These are phyloP conservation scores for Collariella sp. DNA, from an alignment of 495 filamentous ascomycete genomes.

Conservation along the genomic window DNA sequence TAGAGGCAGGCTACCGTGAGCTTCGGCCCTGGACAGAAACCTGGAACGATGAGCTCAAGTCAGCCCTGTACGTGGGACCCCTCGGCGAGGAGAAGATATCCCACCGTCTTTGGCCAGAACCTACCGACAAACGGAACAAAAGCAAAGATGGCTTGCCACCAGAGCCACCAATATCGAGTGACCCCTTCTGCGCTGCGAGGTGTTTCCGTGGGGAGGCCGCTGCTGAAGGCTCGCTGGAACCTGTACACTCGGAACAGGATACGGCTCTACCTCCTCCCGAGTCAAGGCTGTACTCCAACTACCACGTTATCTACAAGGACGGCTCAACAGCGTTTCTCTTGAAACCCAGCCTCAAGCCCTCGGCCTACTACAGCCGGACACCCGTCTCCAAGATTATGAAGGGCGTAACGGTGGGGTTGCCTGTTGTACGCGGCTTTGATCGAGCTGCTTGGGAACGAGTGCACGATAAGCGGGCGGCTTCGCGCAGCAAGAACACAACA, in stretches of 20 bases:
- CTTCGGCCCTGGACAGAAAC: slow-evolving; percentile 86
- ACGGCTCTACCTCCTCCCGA: slow-evolving; percentile 21
- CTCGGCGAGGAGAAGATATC: slow-evolving; percentile 85
- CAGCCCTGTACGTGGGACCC: slow-evolving; percentile 82
- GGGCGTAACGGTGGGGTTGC: slow-evolving; percentile 71
- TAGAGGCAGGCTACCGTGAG: slow-evolving; percentile 81
- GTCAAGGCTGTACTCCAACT: slow-evolving; percentile 49
- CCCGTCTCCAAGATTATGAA: slow-evolving; percentile 81
- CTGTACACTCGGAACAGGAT: slow-evolving; percentile 33
- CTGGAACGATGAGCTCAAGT: slow-evolving; percentile 86
- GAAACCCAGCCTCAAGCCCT: slow-evolving; percentile 70
- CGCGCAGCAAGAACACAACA: slow-evolving; percentile 38
- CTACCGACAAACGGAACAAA: slow-evolving; percentile 33
- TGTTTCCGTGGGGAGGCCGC: slow-evolving; percentile 50
- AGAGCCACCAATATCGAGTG: slow-evolving; percentile 44
- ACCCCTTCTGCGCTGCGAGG: slow-evolving; percentile 46
- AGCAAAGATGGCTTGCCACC: slow-evolving; percentile 22
- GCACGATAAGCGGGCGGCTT: slow-evolving; percentile 40
- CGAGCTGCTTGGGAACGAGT: slow-evolving; percentile 64
- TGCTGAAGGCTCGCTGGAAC: slow-evolving; percentile 41
- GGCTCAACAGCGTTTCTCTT: slow-evolving; percentile 66
- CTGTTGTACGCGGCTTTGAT: slow-evolving; percentile 82
- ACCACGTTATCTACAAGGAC: slow-evolving; percentile 78
- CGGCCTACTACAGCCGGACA: slow-evolving; percentile 63
- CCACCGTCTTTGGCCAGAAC: slow-evolving; percentile 69